Conservation (phyloP, 768 basidiomycete species). For the Boletus edulis region DNA sequence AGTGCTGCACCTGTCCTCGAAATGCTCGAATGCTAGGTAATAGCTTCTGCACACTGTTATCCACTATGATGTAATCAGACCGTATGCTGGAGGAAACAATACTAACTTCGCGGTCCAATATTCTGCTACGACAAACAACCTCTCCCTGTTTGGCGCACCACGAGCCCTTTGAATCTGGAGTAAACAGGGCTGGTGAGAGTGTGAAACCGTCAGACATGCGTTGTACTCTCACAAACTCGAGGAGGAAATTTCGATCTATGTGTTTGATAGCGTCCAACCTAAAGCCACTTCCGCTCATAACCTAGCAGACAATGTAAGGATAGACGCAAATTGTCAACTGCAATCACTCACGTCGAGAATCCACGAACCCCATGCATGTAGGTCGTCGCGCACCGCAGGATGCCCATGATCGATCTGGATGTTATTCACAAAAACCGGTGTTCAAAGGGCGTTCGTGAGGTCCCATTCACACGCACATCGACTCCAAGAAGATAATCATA, state of each 20-base stretch:
- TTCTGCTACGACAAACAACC: conserved; percentile 72
- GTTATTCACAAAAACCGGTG: conserved; percentile 8
- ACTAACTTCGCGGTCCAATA: conserved; percentile 77
- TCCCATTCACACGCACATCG: conserved; percentile 45
- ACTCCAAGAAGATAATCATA: conserved; percentile 80
- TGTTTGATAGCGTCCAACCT: conserved; percentile 93
- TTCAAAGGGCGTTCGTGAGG: not conserved
- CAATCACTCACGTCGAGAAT: conserved; percentile 49
- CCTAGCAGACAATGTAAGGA: conserved; percentile 38
- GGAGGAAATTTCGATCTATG: conserved; percentile 68
- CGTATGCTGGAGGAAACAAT: not conserved
- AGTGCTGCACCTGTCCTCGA: conserved; percentile 55
- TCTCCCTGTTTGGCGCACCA: conserved; percentile 38
- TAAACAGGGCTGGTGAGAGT: not conserved
- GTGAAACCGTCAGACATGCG: not conserved
- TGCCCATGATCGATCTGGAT: conserved; percentile 79
- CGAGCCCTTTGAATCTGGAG: conserved; percentile 54
- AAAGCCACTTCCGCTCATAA: conserved; percentile 70
- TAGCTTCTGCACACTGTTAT: conserved; percentile 45
- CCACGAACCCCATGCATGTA: conserved; percentile 79
- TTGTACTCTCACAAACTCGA: conserved; percentile 55
- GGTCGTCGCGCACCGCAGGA: conserved; percentile 73
- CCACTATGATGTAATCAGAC: not conserved
- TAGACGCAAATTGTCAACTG: not conserved
- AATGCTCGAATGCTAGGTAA: conserved; percentile 59